phyloP scores from a whole-genome alignment of 2,329 filamentous ascomycete genomes.

The Penicillium sp. region DNA sequence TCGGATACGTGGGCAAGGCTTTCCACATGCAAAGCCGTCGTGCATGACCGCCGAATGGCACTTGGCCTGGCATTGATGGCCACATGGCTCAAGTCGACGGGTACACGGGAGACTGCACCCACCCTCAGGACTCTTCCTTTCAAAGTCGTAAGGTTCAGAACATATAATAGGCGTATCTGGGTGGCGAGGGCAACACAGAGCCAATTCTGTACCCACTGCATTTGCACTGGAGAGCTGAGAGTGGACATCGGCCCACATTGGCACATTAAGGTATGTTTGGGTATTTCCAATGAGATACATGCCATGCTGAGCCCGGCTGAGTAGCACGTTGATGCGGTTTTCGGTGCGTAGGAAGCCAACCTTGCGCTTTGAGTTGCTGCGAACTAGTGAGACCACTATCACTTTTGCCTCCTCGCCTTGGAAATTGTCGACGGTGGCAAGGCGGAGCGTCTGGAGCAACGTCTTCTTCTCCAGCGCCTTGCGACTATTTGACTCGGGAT shows the following conservation, averaged over 20 bases:
- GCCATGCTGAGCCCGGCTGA: conserved; percentile 39
- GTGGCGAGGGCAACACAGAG: conserved; percentile 10
- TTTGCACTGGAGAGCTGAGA: neutral
- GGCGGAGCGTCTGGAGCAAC: conserved; percentile 12
- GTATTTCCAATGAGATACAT: conserved; percentile 15
- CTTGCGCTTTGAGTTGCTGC: conserved; percentile 57
- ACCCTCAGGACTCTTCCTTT: conserved; percentile 9
- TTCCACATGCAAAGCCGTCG: conserved; percentile 2
- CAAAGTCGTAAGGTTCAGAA: conserved; percentile 9
- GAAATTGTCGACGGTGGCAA: conserved; percentile 67
- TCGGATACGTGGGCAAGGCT: conserved; percentile 12
- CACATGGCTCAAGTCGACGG: conserved; percentile 13
- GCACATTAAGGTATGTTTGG: conserved; percentile 7
- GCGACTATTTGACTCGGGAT: no score
- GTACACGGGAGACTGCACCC: conserved; percentile 9
- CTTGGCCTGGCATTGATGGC: conserved; percentile 11
- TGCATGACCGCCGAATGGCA: conserved; percentile 12
- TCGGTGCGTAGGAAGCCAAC: conserved; percentile 61
- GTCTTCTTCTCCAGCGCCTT: no score
- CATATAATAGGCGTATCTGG: neutral
- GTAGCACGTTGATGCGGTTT: conserved; percentile 64
- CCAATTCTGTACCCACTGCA: conserved; percentile 4
- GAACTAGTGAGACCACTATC: conserved; percentile 63
- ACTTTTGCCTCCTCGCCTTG: conserved; percentile 70
- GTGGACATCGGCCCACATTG: conserved; percentile 14